Evolutionary conservation across 352 stramenopile species (phyloP).

Genomic region (Thalassiosira hispida): DNA sequence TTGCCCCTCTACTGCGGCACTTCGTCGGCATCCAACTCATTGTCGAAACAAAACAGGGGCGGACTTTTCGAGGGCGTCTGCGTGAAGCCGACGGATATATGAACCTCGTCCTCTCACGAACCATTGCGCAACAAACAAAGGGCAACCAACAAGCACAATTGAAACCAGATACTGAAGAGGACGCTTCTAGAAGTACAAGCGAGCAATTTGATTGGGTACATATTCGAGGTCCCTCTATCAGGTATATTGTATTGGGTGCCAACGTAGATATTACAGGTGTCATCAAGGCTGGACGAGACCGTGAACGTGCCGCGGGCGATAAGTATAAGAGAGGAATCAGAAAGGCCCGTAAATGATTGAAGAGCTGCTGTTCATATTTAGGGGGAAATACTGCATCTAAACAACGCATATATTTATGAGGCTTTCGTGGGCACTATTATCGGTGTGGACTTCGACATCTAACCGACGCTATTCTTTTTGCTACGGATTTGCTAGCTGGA

Average conservation of each 20-base stretch:
- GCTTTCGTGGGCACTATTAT: constrained; percentile 23
- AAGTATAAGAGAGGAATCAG: constrained; percentile 73
- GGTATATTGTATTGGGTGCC: constrained; percentile 77
- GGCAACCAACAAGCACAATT: not conserved
- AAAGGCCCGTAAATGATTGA: constrained; percentile 37
- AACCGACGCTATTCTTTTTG: not conserved
- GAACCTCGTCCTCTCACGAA: constrained; percentile 62
- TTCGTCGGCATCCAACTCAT: constrained; percentile 71
- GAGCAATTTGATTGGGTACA: constrained; percentile 40
- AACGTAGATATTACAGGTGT: constrained; percentile 54
- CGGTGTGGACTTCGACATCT: constrained; percentile 20
- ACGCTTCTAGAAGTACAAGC: not conserved
- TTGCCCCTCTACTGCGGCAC: constrained; percentile 61
- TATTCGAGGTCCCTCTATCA: constrained; percentile 68
- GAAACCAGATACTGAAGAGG: not conserved
- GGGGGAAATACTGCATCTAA: not conserved
- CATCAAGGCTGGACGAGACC: constrained; percentile 55
- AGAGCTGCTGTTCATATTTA: not conserved
- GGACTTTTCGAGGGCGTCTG: constrained; percentile 57
- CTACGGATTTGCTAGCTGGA: not conserved
- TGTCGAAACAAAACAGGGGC: constrained; percentile 77
- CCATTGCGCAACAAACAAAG: not conserved
- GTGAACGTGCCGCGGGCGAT: constrained; percentile 57
- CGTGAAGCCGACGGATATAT: constrained; percentile 65
- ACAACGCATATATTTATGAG: constrained; percentile 19